These are phyloP conservation scores for Penstemon barbatus DNA, from an alignment of 257 asterid genomes.

Conservation along the genomic window DNA sequence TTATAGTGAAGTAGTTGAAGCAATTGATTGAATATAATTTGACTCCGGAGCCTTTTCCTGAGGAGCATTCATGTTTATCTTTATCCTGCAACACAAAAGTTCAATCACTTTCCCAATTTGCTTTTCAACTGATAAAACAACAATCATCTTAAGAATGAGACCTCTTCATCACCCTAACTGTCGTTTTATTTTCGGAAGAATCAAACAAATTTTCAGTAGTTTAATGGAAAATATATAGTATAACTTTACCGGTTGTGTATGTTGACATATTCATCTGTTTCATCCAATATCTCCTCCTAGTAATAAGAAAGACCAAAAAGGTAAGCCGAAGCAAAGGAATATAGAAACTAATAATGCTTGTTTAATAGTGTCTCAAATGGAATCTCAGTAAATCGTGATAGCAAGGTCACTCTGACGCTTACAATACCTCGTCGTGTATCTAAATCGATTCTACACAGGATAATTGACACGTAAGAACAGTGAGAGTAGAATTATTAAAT, in stretches of 20 bases:
- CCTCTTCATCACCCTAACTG: too few relatives aligned
- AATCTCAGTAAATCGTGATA: too few relatives aligned
- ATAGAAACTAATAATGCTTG: constrained; percentile 4
- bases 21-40: constrained; percentile 28
- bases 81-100: constrained; percentile 67
- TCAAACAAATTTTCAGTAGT: background rate
- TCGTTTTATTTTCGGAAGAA: too few relatives aligned
- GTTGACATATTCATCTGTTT: constrained; percentile 95
- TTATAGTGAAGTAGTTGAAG: constrained; percentile 27
- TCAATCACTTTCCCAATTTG: constrained; percentile 1
- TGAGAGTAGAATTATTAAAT: background rate
- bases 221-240: background rate
- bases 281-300: constrained; percentile 99
- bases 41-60: constrained; percentile 49
- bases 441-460: background rate
- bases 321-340: constrained; percentile 9
- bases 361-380: background rate
- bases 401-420: too few relatives aligned
- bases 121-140: background rate
- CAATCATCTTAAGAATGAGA: too few relatives aligned
- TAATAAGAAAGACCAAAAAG: constrained; percentile 6
- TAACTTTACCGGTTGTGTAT: constrained; percentile 82
- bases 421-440: too few relatives aligned
- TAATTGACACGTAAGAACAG: too few relatives aligned
- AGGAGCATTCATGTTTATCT: constrained; percentile 83